These are phyloP conservation scores for Nepenthes mirabilis DNA, from an alignment of 148 eudicot genomes.

Conservation along the genomic window DNA sequence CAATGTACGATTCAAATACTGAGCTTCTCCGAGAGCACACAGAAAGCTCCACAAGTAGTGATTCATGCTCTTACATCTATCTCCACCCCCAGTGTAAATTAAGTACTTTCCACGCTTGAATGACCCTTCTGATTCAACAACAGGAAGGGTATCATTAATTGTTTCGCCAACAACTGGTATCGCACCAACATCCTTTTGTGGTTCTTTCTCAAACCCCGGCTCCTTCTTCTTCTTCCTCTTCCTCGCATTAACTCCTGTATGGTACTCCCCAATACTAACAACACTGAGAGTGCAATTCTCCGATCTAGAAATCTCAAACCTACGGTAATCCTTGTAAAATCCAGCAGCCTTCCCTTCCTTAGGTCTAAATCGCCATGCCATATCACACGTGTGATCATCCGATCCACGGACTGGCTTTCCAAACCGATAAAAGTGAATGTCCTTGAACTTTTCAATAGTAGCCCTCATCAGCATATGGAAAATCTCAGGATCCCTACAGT, in stretches of 20 bases:
- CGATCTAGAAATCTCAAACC: conserved; percentile 42
- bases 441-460: conserved; percentile 77
- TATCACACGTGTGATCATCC: conserved; percentile 64
- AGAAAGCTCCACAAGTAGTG: conserved; percentile 89
- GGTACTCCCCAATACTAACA: conserved; percentile 68
- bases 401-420: conserved; percentile 72
- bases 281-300: conserved; percentile 70
- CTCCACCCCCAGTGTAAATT: conserved; percentile 73
- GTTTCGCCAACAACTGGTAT: conserved; percentile 65
- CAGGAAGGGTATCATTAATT: conserved; percentile 74
- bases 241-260: conserved; percentile 77
- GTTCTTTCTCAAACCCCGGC: conserved; percentile 42
- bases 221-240: conserved; percentile 65
- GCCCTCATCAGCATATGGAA: conserved; percentile 88
- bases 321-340: conserved; percentile 75
- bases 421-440: conserved; percentile 72
- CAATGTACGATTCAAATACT: conserved; percentile 79
- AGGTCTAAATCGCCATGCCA: conserved; percentile 97
- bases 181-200: conserved; percentile 7
- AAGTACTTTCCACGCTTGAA: conserved; percentile 63
- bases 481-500: conserved; percentile 72
- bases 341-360: conserved; percentile 72
- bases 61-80: conserved; percentile 88
- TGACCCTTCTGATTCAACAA: conserved; percentile 62
- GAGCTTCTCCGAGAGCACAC: conserved; percentile 97